A percentile compares a stretch with the other conserved stretches of the same genome.
Conservation (phyloP, 1,284 basidiomycete species). For the Somion occarium region DNA sequence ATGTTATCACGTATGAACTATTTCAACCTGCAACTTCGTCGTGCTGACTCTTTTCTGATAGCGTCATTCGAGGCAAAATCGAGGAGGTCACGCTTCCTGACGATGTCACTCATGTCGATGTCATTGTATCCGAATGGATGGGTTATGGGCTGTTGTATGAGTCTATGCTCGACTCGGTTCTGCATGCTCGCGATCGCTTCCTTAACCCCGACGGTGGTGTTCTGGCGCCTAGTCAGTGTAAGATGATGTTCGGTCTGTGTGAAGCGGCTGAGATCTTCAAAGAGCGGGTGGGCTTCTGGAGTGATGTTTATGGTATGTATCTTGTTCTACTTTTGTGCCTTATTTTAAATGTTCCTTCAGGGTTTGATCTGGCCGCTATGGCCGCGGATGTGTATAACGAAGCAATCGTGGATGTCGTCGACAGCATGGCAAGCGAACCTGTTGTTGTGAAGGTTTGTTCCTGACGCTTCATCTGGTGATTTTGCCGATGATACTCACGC, state of each 20-base stretch:
- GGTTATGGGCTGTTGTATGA: constrained; percentile 92
- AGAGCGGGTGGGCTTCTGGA: constrained; percentile 87
- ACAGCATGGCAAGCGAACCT: constrained; percentile 68
- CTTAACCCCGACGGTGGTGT: constrained; percentile 67
- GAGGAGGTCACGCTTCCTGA: constrained; percentile 78
- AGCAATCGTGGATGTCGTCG: constrained; percentile 78
- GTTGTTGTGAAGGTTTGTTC: constrained; percentile 64
- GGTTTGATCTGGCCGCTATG: constrained; percentile 86
- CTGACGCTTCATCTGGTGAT: neutral
- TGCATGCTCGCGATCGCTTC: constrained; percentile 84
- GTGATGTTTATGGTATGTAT: constrained; percentile 78
- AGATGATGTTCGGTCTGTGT: constrained; percentile 81
- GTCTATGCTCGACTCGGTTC: constrained; percentile 95
- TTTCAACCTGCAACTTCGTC: neutral
- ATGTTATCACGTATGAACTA: constrained; percentile 64
- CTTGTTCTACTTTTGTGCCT: neutral
- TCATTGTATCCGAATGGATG: constrained; percentile 99
- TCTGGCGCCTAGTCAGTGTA: constrained; percentile 90
- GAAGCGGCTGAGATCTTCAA: constrained; percentile 73
- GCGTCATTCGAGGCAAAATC: constrained; percentile 83
- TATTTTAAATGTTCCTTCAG: constrained; percentile 32
- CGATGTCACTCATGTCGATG: constrained; percentile 74
- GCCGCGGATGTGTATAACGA: constrained; percentile 65
- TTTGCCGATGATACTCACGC: neutral
- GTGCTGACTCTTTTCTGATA: constrained; percentile 21